phyloP scores from a whole-genome alignment of 2,329 filamentous ascomycete species.

The Leptoxyphium fumago region DNA sequence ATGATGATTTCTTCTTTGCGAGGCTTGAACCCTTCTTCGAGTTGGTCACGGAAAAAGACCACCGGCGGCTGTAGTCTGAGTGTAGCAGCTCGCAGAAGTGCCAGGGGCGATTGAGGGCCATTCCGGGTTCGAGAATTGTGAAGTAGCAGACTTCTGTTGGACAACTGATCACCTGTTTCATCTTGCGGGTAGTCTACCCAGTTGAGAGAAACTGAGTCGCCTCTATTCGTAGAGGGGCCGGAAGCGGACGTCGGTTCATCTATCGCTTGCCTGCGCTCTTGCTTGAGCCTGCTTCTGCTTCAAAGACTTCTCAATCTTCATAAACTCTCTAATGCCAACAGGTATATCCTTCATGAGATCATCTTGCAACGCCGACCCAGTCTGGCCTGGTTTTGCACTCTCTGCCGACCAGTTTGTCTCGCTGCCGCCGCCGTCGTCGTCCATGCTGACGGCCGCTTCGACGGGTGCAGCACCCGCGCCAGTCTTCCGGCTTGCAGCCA shows the following conservation, averaged over 20 bases:
- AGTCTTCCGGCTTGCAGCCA: constrained; percentile 1
- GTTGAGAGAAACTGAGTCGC: too few relatives aligned
- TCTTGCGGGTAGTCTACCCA: too few relatives aligned
- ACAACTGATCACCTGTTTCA: too few relatives aligned
- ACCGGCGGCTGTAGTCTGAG: too few relatives aligned
- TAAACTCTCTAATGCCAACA: constrained; percentile 89
- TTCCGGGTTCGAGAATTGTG: too few relatives aligned
- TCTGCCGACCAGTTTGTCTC: constrained; percentile 47
- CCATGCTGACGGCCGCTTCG: constrained; percentile 48
- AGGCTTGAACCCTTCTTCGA: too few relatives aligned
- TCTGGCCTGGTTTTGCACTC: constrained; percentile 1
- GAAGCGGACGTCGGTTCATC: not conserved
- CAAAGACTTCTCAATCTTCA: constrained; percentile 87
- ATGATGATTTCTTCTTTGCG: too few relatives aligned
- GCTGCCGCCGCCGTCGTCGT: constrained; percentile 66
- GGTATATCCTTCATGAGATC: constrained; percentile 69
- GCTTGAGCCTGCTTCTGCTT: constrained; percentile 56
- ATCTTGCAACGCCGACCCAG: constrained; percentile 19
- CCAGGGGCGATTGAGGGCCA: too few relatives aligned
- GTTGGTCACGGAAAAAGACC: too few relatives aligned
- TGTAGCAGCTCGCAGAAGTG: too few relatives aligned
- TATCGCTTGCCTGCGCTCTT: not conserved
- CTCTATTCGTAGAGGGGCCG: too few relatives aligned
- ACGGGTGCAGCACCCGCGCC: constrained; percentile 27
- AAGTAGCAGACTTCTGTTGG: too few relatives aligned